These are phyloP conservation scores for Torrubiellomyces zombiae DNA, from an alignment of 2,329 filamentous ascomycete species.

Conservation along the genomic window DNA sequence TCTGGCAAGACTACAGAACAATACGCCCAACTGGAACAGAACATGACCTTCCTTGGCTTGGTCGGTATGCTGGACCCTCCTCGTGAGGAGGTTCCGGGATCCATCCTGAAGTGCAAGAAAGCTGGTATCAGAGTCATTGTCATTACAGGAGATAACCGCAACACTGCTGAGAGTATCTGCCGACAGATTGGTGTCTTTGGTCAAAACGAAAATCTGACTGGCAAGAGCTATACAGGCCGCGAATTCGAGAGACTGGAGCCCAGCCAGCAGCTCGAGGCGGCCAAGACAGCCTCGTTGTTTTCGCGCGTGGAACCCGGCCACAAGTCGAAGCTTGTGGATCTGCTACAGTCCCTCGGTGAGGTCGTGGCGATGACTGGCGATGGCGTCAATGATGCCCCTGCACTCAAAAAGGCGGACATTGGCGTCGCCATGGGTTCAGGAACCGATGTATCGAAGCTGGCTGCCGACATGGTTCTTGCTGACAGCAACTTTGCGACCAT, in stretches of 20 bases:
- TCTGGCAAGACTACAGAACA: constrained; percentile 69
- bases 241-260: constrained; percentile 80
- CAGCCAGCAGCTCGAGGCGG: constrained; percentile 65
- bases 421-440: constrained; percentile 97
- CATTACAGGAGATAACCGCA: constrained; percentile 95
- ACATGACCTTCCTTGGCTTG: constrained; percentile 84
- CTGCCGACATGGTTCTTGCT: constrained; percentile 94
- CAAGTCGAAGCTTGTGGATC: constrained; percentile 95
- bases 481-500: constrained; percentile 99
- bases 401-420: constrained; percentile 96
- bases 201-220: constrained; percentile 60
- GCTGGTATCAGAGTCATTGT: constrained; percentile 95
- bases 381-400: constrained; percentile 94
- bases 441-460: constrained; percentile 91
- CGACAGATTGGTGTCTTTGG: constrained; percentile 92
- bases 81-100: constrained; percentile 72
- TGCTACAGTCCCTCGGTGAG: constrained; percentile 81
- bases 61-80: constrained; percentile 96
- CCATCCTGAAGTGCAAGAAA: constrained; percentile 76
- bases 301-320: constrained; percentile 90
- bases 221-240: constrained; percentile 89
- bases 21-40: constrained; percentile 77
- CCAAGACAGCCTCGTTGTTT: constrained; percentile 76
- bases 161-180: constrained; percentile 95
- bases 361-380: constrained; percentile 99